A percentile compares a stretch with the other conserved stretches of the same genome.
phyloP scores from a whole-genome alignment of 371 early-diverging fungal genomes.

The Dichotomocladium elegans region DNA sequence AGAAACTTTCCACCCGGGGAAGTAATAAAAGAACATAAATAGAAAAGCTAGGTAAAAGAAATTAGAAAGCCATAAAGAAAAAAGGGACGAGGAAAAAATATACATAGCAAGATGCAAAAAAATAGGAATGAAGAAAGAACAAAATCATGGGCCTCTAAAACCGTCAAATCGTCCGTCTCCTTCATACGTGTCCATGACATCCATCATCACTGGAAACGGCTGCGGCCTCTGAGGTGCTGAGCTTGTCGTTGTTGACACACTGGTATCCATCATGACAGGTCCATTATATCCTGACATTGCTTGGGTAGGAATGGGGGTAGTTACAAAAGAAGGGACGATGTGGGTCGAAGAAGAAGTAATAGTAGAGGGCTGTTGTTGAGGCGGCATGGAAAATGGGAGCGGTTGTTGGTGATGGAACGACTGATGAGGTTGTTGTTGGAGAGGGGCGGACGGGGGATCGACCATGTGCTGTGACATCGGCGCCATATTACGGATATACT shows the following conservation, averaged over 20 bases:
- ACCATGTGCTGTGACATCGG: conserved; percentile 5
- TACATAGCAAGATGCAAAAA: neutral
- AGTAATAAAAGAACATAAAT: neutral
- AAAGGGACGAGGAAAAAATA: neutral
- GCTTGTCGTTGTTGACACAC: conserved; percentile 1
- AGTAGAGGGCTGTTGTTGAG: neutral
- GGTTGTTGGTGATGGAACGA: neutral
- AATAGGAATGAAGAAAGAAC: neutral
- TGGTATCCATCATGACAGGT: conserved; percentile 10
- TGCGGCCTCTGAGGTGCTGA: neutral
- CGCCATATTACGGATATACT: conserved; percentile 9
- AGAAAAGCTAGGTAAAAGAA: neutral
- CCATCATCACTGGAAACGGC: conserved; percentile 3
- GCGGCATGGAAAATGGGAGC: neutral
- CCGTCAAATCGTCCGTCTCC: conserved; percentile 2
- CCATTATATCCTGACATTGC: neutral
- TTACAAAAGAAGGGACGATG: neutral
- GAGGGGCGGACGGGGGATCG: neutral
- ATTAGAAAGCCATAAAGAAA: neutral
- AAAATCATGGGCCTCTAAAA: conserved; percentile 4
- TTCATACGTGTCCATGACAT: neutral
- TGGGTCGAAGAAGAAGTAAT: neutral
- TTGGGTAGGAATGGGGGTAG: neutral
- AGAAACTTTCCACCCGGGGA: neutral
- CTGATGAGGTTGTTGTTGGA: neutral